Evolutionary conservation across 257 asterid genomes (phyloP), one percentile per base, ranked within the genome.

Genomic region (Misopates orontium): DNA sequence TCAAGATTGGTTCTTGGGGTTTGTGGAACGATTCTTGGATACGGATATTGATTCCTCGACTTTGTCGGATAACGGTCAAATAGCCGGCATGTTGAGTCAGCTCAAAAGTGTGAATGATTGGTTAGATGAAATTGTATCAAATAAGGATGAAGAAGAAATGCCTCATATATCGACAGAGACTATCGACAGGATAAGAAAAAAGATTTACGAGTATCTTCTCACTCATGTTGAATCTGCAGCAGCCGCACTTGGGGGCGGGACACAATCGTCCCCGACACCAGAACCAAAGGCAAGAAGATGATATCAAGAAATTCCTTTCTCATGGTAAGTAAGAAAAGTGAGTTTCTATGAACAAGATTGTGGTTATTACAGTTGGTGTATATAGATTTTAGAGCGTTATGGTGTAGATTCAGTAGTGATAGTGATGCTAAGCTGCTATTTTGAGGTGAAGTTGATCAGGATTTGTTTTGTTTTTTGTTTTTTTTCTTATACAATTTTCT

Each of bases 201-300:
- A 90, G 88, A 93, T 90, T 24, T 93, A 93, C 3, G 99, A 90
- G 79, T 93, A 93, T 76, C 95, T 93, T 68, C 97, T 93, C 50
- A 93, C 96, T 0, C 99, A 93, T 18, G 97, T 93, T 0, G 99
- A 93, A 68, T 90, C 96, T 60, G 97, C 97, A 25, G 99, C 99
- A 3, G 95, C 95, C 18, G 99, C 96, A 31, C 92, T 90, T 68
- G 97, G 96, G 44, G 83, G 90, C 25, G 79, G 88, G 48, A 25
- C 87, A 8, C 92, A 83, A 68, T 21, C 80, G 14, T 71, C 84
- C 44, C 81, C 85, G 40, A 69, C 78, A 25, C 50, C 42, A 8
- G 91, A 87, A 62, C 66, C 80, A n/a, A 87, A 28, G 36, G 73
- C 62, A 56, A 87, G 79, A 76, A 81, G 86, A 78, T 89, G 74